Evolutionary conservation across 441 rosid genomes (phyloP).

Genomic region (Hura crepitans): DNA sequence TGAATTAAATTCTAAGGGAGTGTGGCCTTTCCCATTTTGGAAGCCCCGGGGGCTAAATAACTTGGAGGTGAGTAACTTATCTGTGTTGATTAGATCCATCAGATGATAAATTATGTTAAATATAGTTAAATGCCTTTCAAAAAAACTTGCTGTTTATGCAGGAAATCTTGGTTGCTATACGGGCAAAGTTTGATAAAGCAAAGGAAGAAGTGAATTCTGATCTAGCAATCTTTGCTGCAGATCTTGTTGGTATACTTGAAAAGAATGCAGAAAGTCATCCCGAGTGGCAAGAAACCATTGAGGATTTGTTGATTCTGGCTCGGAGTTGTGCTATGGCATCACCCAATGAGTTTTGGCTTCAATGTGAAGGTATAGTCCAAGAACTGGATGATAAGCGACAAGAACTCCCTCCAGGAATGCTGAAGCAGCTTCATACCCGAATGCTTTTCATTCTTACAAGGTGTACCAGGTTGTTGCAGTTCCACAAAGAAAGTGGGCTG

Average conservation of each 20-base stretch:
- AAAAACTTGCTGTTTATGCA: constrained; percentile 35
- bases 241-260: constrained; percentile 88
- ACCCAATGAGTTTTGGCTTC: constrained; percentile 97
- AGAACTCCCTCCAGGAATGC: constrained; percentile 83
- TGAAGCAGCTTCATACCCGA: constrained; percentile 91
- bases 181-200: constrained; percentile 89
- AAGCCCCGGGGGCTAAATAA: constrained; percentile 85
- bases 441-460: constrained; percentile 99
- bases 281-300: constrained; percentile 96
- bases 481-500: constrained; percentile 94
- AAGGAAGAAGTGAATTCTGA: constrained; percentile 99
- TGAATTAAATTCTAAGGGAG: constrained; percentile 95
- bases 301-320: constrained; percentile 89
- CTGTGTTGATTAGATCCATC: constrained; percentile 16
- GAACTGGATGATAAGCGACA: constrained; percentile 97
- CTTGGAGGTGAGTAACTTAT: constrained; percentile 71
- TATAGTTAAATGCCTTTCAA: constrained; percentile 15
- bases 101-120: constrained; percentile 17
- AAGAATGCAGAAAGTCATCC: constrained; percentile 94
- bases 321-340: constrained; percentile 91
- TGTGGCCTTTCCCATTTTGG: constrained; percentile 91
- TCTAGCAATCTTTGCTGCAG: constrained; percentile 90
- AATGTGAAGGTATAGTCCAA: constrained; percentile 97
- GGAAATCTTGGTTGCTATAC: constrained; percentile 78
- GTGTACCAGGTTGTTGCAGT: constrained; percentile 92